Base-by-base conservation (phyloP, 805 yeast species). In the Candida fluviatilis region DNA sequence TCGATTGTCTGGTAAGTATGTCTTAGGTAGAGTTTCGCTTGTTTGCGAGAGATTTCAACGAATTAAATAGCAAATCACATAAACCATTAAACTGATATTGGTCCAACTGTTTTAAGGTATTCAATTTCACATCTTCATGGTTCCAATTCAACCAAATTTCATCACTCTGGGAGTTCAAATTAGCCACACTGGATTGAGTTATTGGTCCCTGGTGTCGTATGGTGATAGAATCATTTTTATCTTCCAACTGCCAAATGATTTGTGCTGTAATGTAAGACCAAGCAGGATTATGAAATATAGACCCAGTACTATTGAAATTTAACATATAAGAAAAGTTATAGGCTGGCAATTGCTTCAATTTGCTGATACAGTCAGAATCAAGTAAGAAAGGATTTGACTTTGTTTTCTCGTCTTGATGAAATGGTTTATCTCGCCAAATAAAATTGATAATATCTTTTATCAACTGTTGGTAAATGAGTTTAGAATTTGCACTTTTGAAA, bases 381-480 rank as follows among this genome's bases (percentile, higher is more conserved):
- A 66, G 52, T 39, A 58, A 52, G 50, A 74, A 62, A 3, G 71
- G 75, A 32, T 56, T 61, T 0, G 67, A 49, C 2, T 50, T 52
- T 2, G 51, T 42, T 8, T 48, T 42, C 2, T 18, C 29, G 18
- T 54, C 66, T n/a, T 51, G 51, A 18, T 64, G 64, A 43, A 77
- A 70, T 1, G 79, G 75, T 47, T 63, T 67, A 44, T 77, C 75
- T 41, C 82, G 55, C 84, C 84, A 80, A 0, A 74, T 34, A 11
- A 72, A 58, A 40, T 80, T 79, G 42, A 80, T 65, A 5, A 72
- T 50, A 48, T 80, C 84, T 68, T 76, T 71, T 7, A 78, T 71
- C 41, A 69, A 74, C 0, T 76, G 57, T 40, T 77, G 77, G 34
- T 72, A 77, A 4, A 71, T 35, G 7, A 47, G 45, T 36, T 66